phyloP scores from a whole-genome alignment of 805 yeast genomes.

The Ogataea haglerorum region DNA sequence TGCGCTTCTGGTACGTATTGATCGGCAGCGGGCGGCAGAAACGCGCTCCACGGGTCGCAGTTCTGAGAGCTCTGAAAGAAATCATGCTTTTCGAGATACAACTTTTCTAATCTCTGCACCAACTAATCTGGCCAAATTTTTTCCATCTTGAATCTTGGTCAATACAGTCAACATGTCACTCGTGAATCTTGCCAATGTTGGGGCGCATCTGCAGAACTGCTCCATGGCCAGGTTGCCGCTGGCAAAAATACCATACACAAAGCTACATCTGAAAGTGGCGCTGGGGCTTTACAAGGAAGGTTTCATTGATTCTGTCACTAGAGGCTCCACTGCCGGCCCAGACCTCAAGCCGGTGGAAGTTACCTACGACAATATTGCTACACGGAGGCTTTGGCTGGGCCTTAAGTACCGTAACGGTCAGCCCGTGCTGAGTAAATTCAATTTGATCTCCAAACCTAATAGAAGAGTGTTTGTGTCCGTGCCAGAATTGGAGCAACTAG shows the following conservation, averaged over 20 bases:
- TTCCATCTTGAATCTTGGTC: slow-evolving; percentile 1
- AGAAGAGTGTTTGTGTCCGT: slow-evolving; percentile 62
- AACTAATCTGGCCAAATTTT: background rate
- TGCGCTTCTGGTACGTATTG: slow-evolving; percentile 3
- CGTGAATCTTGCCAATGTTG: slow-evolving; percentile 76
- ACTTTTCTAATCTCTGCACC: slow-evolving; percentile 5
- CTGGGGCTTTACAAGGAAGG: slow-evolving; percentile 88
- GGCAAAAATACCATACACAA: slow-evolving; percentile 80
- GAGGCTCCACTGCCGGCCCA: slow-evolving; percentile 84
- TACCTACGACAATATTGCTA: slow-evolving; percentile 81
- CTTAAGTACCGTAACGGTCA: slow-evolving; percentile 79
- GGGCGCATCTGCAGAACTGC: slow-evolving; percentile 88
- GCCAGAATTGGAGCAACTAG: slow-evolving; percentile 66
- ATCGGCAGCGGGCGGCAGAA: background rate
- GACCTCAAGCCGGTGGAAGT: slow-evolving; percentile 70
- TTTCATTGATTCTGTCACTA: slow-evolving; percentile 74
- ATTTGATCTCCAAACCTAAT: slow-evolving; percentile 81
- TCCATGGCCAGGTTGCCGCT: slow-evolving; percentile 67
- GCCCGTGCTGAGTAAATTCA: slow-evolving; percentile 71
- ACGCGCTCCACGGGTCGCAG: slow-evolving; percentile 2
- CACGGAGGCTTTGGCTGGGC: slow-evolving; percentile 88
- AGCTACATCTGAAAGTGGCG: slow-evolving; percentile 78
- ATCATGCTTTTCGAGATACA: slow-evolving; percentile 1
- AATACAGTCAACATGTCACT: slow-evolving; percentile 61
- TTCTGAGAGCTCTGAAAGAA: slow-evolving; percentile 5